These are phyloP conservation scores for Aaosphaeria arxii DNA, from an alignment of 2,329 filamentous ascomycete genomes.

Conservation along the genomic window DNA sequence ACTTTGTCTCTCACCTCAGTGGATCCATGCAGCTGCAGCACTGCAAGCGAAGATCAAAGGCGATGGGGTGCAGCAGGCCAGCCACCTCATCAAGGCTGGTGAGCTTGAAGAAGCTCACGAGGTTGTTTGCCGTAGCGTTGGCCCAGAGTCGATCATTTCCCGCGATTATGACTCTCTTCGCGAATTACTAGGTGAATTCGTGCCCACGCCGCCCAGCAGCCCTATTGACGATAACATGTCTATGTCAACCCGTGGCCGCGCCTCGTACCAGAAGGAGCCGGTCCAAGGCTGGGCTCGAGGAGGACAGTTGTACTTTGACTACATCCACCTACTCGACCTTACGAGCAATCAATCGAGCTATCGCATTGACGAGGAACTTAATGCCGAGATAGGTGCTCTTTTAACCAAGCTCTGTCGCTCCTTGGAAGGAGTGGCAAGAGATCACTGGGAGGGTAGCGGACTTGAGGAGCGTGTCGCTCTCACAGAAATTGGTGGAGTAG, in stretches of 20 bases:
- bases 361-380: slow-evolving; percentile 29
- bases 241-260: slow-evolving; percentile 4
- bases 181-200: slow-evolving; percentile 69
- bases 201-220: slow-evolving; percentile 44
- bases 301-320: slow-evolving; percentile 74
- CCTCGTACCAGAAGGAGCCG: slow-evolving; percentile 14
- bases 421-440: slow-evolving; percentile 39
- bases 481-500: slow-evolving; percentile 74
- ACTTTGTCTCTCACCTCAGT: slow-evolving; percentile 68
- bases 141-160: slow-evolving; percentile 77
- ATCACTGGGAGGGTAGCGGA: slow-evolving; percentile 39
- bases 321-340: slow-evolving; percentile 49
- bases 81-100: slow-evolving; percentile 73
- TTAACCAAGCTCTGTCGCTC: slow-evolving; percentile 35
- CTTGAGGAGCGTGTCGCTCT: slow-evolving; percentile 65
- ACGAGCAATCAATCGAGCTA: slow-evolving; percentile 24
- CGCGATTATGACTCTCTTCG: slow-evolving; percentile 71
- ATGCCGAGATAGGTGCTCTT: slow-evolving; percentile 23
- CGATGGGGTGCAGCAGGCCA: slow-evolving; percentile 57
- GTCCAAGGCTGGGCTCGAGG: slow-evolving; percentile 75
- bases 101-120: slow-evolving; percentile 79
- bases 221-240: slow-evolving; percentile 10
- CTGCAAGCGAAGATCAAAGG: slow-evolving; percentile 73
- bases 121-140: slow-evolving; percentile 77
- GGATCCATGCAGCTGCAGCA: slow-evolving; percentile 87